Percentiles rank a stretch among this genome's conserved stretches.
phyloP scores from a whole-genome alignment of 139 green algal genomes.

The Closterium sp. region DNA sequence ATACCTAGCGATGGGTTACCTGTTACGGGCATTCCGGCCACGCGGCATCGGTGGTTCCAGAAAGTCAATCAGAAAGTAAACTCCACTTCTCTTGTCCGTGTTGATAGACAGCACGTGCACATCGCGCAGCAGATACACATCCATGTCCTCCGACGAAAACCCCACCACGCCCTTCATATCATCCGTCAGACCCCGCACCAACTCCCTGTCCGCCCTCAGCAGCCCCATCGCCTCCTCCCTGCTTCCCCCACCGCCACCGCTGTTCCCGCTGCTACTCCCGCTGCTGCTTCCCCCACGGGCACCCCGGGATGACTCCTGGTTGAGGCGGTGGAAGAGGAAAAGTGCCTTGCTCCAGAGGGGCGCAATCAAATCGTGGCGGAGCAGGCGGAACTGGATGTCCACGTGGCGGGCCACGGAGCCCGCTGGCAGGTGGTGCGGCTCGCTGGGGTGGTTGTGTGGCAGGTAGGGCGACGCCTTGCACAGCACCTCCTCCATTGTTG shows the following conservation, averaged over 20 bases:
- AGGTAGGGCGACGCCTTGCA: constrained; percentile 54
- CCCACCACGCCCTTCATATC: constrained; percentile 12
- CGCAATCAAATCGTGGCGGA: constrained; percentile 64
- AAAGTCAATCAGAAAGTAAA: background rate
- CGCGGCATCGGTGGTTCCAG: background rate
- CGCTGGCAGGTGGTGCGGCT: constrained; percentile 45
- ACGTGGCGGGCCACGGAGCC: constrained; percentile 53
- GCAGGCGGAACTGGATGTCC: constrained; percentile 69
- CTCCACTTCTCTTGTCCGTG: background rate
- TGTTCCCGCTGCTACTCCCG: background rate
- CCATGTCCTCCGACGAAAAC: constrained; percentile 10
- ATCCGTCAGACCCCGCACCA: background rate
- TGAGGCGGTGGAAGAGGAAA: constrained; percentile 17
- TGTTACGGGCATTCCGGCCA: background rate
- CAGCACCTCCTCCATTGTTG: constrained; percentile 61
- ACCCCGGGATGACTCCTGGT: background rate
- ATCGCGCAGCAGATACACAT: constrained; percentile 15
- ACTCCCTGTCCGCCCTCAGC: background rate
- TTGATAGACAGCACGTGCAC: background rate
- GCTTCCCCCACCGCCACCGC: background rate
- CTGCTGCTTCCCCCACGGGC: background rate
- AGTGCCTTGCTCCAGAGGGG: constrained; percentile 51
- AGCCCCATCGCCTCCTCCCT: constrained; percentile 6
- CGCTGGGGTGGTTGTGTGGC: constrained; percentile 56
- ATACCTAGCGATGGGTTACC: background rate